These are phyloP conservation scores for Guyanaporus albipodus DNA, from an alignment of 768 basidiomycete species.

Conservation along the genomic window DNA sequence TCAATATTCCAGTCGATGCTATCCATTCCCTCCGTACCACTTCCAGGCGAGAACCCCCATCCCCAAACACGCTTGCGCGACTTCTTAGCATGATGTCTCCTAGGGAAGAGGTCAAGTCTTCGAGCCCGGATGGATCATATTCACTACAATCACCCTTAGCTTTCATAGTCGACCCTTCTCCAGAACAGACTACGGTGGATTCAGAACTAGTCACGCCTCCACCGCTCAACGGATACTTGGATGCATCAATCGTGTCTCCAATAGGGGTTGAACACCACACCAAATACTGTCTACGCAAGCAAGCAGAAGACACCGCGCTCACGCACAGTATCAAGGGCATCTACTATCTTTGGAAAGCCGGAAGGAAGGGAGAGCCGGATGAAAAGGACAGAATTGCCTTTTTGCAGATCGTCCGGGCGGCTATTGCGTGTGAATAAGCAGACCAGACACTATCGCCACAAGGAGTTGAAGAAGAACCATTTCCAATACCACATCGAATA, in stretches of 20 bases:
- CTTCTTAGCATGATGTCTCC: conserved; percentile 29
- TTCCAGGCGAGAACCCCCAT: conserved; percentile 21
- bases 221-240: conserved; percentile 5
- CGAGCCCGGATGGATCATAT: conserved; percentile 7
- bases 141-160: conserved; percentile 5
- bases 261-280: conserved; percentile 12
- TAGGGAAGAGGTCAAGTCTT: conserved; percentile 15
- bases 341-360: conserved; percentile 55
- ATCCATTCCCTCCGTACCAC: conserved; percentile 14
- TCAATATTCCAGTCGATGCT: conserved; percentile 16
- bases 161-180: conserved; percentile 6
- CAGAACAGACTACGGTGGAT: conserved; percentile 16
- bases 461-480: too few species aligned
- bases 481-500: not conserved
- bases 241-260: conserved; percentile 15
- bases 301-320: conserved; percentile 39
- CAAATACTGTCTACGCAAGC: not conserved
- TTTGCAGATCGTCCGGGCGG: conserved; percentile 33
- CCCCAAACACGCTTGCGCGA: conserved; percentile 20
- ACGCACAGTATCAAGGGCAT: conserved; percentile 52
- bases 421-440: conserved; percentile 19
- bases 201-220: conserved; percentile 27
- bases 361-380: conserved; percentile 22
- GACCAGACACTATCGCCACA: not conserved
- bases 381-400: conserved; percentile 29